phyloP scores from a whole-genome alignment of 495 filamentous ascomycete species.

The Hypoxylon crocopeplum region DNA sequence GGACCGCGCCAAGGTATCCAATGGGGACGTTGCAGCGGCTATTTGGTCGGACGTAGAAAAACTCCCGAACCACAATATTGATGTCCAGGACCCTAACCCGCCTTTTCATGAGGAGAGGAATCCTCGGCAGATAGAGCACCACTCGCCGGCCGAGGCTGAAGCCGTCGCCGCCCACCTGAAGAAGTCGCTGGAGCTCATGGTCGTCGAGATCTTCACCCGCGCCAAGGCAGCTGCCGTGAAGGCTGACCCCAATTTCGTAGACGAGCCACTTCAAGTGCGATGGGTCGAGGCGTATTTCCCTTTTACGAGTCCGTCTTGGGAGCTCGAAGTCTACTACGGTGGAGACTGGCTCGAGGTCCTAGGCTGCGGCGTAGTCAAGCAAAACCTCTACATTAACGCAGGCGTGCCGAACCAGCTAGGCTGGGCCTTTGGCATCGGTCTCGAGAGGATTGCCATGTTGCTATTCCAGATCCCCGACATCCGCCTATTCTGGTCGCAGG shows the following conservation, averaged over 20 bases:
- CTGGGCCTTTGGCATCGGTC: constrained; percentile 94
- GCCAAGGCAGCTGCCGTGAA: constrained; percentile 70
- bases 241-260: constrained; percentile 53
- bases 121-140: constrained; percentile 75
- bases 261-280: constrained; percentile 79
- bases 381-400: constrained; percentile 78
- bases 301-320: constrained; percentile 94
- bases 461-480: constrained; percentile 96
- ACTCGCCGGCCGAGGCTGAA: constrained; percentile 77
- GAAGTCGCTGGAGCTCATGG: constrained; percentile 83
- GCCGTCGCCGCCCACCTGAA: constrained; percentile 88
- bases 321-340: constrained; percentile 94
- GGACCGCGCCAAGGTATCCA: constrained; percentile 69
- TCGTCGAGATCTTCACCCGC: constrained; percentile 84
- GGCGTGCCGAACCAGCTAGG: constrained; percentile 77
- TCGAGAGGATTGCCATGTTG: constrained; percentile 95
- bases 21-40: constrained; percentile 65
- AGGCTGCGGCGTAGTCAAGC: constrained; percentile 89
- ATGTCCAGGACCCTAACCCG: constrained; percentile 85
- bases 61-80: constrained; percentile 74
- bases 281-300: constrained; percentile 99
- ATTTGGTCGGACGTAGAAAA: constrained; percentile 69
- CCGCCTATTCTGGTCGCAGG: constrained; percentile 93
- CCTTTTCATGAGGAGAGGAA: constrained; percentile 80
- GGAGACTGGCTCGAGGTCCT: constrained; percentile 94